These are phyloP conservation scores for Candida tunisiensis DNA, from an alignment of 1,139 yeast genomes.

Conservation along the genomic window DNA sequence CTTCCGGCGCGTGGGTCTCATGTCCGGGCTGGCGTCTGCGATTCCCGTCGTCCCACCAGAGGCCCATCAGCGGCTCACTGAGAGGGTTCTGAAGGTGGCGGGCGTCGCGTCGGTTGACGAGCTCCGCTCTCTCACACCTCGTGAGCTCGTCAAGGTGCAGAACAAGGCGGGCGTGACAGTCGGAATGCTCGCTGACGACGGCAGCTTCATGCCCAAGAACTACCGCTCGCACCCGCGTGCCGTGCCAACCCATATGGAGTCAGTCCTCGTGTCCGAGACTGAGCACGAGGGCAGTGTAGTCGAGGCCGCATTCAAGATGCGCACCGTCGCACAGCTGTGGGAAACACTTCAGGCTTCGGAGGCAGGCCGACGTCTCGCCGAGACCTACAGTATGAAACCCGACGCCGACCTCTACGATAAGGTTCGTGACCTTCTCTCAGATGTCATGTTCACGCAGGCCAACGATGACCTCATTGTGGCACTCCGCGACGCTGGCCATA, in stretches of 20 bases:
- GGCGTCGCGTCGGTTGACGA: constrained; percentile 5
- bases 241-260: constrained; percentile 3
- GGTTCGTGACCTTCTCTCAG: too few species aligned
- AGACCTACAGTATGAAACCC: too few species aligned
- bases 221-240: constrained; percentile 2
- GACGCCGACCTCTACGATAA: too few species aligned
- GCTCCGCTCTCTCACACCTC: constrained; percentile 6
- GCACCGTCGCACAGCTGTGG: too few species aligned
- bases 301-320: too few species aligned
- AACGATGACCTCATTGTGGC: too few species aligned
- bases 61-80: constrained; percentile 5
- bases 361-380: too few species aligned
- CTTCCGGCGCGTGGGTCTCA: constrained; percentile 7
- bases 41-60: constrained; percentile 4
- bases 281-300: constrained; percentile 10
- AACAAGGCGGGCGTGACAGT: constrained; percentile 6
- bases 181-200: constrained; percentile 9
- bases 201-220: constrained; percentile 6
- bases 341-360: too few species aligned
- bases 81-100: too few species aligned
- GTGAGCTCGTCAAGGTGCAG: constrained; percentile 8
- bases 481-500: too few species aligned
- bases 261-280: constrained; percentile 10
- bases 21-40: constrained; percentile 8
- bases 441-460: too few species aligned